phyloP scores from a whole-genome alignment of 768 basidiomycete species.

The Wakefieldia striispora region DNA sequence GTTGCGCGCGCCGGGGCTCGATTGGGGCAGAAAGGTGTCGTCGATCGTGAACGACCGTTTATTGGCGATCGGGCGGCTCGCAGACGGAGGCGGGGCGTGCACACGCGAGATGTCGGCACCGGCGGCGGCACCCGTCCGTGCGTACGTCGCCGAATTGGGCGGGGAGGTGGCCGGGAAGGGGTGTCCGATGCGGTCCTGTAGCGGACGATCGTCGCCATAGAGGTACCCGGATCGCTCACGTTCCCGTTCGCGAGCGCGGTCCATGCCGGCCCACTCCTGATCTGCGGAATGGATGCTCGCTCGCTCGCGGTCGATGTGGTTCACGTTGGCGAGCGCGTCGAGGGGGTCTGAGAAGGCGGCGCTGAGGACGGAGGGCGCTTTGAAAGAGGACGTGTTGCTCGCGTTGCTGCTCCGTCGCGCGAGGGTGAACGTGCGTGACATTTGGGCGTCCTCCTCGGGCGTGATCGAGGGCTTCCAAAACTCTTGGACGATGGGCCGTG shows the following conservation, averaged over 20 bases:
- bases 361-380: conserved; percentile 39
- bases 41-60: conserved; percentile 30
- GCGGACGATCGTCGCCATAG: conserved; percentile 25
- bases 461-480: conserved; percentile 51
- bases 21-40: conserved; percentile 19
- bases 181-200: conserved; percentile 14
- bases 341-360: conserved; percentile 35
- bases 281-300: conserved; percentile 25
- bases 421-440: conserved; percentile 41
- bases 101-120: conserved; percentile 11
- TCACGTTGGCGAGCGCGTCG: conserved; percentile 10
- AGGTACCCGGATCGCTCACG: conserved; percentile 16
- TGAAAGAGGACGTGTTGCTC: conserved; percentile 48
- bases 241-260: conserved; percentile 25
- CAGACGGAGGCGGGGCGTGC: conserved; percentile 25
- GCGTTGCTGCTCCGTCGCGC: conserved; percentile 48
- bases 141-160: conserved; percentile 13
- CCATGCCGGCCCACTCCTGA: conserved; percentile 28
- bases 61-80: conserved; percentile 31
- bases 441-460: conserved; percentile 42
- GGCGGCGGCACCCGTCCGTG: conserved; percentile 1
- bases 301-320: conserved; percentile 26
- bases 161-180: conserved; percentile 15
- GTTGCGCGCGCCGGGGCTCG: conserved; percentile 20
- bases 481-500: conserved; percentile 38